Evolutionary conservation across 1,139 yeast genomes (phyloP), one percentile per base, ranked within the genome.

Genomic region (Suhomyces panamericanus): DNA sequence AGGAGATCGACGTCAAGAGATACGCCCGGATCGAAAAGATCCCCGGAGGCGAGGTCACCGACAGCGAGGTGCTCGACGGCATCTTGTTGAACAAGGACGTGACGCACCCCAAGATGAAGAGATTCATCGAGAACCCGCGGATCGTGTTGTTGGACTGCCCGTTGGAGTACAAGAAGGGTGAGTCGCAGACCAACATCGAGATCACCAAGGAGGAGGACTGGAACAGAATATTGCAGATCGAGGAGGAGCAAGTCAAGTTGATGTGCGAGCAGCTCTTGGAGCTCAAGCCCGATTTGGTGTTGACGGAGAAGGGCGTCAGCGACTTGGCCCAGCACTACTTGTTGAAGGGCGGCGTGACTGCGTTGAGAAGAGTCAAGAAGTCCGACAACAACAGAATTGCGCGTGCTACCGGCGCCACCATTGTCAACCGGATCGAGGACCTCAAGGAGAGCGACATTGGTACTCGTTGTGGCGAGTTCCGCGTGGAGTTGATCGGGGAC

Each of bases 221-320:
- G 98, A 86, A 86, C 66, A 82, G 98, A 69, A 83, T 91, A 52
- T 75, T 95, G 59, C 93, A 93, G 70, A 93, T 95, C 60, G 99
- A 95, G 71, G 99, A 95, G 72, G 99, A 95, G 67, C 99, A 95
- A 70, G 93, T 95, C 51, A 86, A 86, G 62, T 62, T 78, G 46
- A 73, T 93, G 75, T 91, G 98, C 69, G 96, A 89, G 49, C 87
- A 84, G 56, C 80, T 95, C 53, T 76, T 91, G 55, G 81, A 86
- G 49, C 81, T 88, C 63, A 88, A 89, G 64, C 99, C 99, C 15
- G 96, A 88, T 63, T 77, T 95, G 59, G 97, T 95, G 35, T 85
- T 95, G 55, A 95, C 99, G 42, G 99, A 95, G 68, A 95, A 95
- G 77, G 99, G 99, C 54, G 98, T 95, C 22, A 87, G 96, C 43